Conservation (phyloP, 345 rosid genomes). For the Hypericum androsaemum region DNA sequence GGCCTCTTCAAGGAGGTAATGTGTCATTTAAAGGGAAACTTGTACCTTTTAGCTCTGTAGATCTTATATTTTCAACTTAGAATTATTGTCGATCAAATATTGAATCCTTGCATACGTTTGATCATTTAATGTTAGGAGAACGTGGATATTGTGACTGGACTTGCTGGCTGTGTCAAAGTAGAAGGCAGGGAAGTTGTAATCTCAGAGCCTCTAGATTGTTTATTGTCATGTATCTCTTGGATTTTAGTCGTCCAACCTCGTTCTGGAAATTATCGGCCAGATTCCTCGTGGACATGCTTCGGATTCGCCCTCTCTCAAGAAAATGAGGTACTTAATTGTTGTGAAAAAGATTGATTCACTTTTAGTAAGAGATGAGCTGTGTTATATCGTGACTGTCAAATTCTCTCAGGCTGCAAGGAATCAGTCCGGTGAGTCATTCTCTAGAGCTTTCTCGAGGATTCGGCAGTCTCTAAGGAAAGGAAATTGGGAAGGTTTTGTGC, state of each 20-base stretch:
- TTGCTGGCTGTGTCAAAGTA: slow-evolving; percentile 41
- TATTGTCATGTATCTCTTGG: slow-evolving; percentile 66
- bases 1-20: slow-evolving; percentile 59
- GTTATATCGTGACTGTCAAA: slow-evolving; percentile 11
- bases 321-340: slow-evolving; percentile 44
- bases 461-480: slow-evolving; percentile 34
- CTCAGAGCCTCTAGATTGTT: slow-evolving; percentile 71
- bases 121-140: slow-evolving; percentile 32
- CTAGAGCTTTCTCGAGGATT: slow-evolving; percentile 45
- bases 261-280: slow-evolving; percentile 29
- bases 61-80: too few relatives aligned
- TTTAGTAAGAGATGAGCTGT: background rate
- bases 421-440: slow-evolving; percentile 39
- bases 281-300: slow-evolving; percentile 49
- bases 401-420: slow-evolving; percentile 45
- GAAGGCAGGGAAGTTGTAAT: slow-evolving; percentile 39
- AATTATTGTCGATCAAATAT: too few relatives aligned
- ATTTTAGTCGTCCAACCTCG: slow-evolving; percentile 55
- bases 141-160: slow-evolving; percentile 38
- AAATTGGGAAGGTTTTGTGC: slow-evolving; percentile 45
- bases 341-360: slow-evolving; percentile 5
- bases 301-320: slow-evolving; percentile 89
- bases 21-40: too few relatives aligned
- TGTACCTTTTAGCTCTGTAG: too few relatives aligned
- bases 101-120: slow-evolving; percentile 4